Percentiles rank a stretch among this genome's conserved stretches.
Conservation (phyloP, 1,284 basidiomycete genomes). For the Cystobasidiaceae sp. region DNA sequence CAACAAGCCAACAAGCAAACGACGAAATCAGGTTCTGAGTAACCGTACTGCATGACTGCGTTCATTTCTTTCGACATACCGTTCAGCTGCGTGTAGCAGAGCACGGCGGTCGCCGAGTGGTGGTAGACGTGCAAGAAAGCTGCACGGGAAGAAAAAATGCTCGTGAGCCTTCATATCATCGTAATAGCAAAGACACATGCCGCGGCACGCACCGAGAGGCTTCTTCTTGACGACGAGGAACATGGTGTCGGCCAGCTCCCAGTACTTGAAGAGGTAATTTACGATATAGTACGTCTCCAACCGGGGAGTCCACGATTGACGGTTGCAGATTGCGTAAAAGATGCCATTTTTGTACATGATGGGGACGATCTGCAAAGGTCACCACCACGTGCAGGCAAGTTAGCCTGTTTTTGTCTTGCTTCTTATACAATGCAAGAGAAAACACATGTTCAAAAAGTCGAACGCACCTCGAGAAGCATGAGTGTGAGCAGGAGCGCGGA, state of each 20-base stretch:
- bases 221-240: slow-evolving; percentile 99
- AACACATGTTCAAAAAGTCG: no score
- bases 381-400: no score
- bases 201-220: slow-evolving; percentile 67
- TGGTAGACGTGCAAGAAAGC: slow-evolving; percentile 94
- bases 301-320: slow-evolving; percentile 67
- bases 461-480: slow-evolving; percentile 80
- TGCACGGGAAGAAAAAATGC: background rate
- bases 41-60: no score
- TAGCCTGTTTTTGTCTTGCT: no score
- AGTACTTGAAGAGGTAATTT: slow-evolving; percentile 95
- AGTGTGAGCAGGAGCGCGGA: slow-evolving; percentile 73
- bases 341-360: slow-evolving; percentile 64
- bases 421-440: no score
- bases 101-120: slow-evolving; percentile 92
- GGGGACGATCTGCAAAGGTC: slow-evolving; percentile 58
- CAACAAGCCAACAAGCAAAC: background rate
- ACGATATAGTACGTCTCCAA: slow-evolving; percentile 76
- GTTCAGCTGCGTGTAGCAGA: slow-evolving; percentile 91
- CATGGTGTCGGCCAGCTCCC: slow-evolving; percentile 85
- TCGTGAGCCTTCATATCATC: no score
- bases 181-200: background rate
- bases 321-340: slow-evolving; percentile 73
- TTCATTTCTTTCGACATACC: slow-evolving; percentile 51
- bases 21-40: no score